Evolutionary conservation across 805 yeast genomes (phyloP).

Genomic region (Ascoidea asiatica): DNA sequence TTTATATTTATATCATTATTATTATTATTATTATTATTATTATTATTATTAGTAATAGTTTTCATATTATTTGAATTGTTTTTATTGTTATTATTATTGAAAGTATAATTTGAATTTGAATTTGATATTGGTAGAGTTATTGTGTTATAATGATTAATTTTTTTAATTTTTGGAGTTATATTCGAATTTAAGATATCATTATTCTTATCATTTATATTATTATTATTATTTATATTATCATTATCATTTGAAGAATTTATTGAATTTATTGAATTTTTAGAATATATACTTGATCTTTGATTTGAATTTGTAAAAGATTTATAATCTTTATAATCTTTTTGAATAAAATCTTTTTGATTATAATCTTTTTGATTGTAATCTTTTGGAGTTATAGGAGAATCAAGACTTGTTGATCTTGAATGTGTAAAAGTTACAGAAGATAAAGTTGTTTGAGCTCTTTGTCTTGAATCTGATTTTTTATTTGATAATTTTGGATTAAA

Average conservation of each 20-base stretch:
- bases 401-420: background rate
- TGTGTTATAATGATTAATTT: background rate
- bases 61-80: background rate
- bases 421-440: background rate
- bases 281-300: too few species aligned
- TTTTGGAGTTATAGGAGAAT: background rate
- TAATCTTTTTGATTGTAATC: too few species aligned
- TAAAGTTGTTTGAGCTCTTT: background rate
- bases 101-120: background rate
- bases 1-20: too few species aligned
- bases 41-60: background rate
- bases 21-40: background rate
- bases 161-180: background rate
- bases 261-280: too few species aligned
- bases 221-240: too few species aligned
- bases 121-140: background rate
- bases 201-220: too few species aligned
- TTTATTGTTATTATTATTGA: background rate
- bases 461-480: too few species aligned
- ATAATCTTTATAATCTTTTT: too few species aligned
- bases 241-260: too few species aligned
- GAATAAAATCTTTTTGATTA: background rate
- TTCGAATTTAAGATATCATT: too few species aligned
- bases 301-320: too few species aligned
- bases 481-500: too few species aligned